Evolutionary conservation across 192 early-diverging fungal species (phyloP).

Genomic region (Lobosporangium transversale): DNA sequence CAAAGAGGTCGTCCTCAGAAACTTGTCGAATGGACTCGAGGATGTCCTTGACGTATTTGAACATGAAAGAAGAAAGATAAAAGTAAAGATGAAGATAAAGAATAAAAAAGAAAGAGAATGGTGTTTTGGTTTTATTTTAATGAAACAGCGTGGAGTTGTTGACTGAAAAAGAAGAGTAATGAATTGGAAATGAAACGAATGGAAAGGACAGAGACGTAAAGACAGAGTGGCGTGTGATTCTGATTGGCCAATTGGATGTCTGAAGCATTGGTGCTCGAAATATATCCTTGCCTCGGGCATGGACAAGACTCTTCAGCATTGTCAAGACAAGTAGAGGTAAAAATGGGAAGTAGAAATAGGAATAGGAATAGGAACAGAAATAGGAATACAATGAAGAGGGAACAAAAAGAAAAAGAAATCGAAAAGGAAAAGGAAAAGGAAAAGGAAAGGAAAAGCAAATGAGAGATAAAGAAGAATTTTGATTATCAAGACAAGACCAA

Average conservation of each 20-base stretch:
- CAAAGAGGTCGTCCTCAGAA: constrained; percentile 44
- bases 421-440: neutral
- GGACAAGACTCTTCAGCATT: too few species aligned
- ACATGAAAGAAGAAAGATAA: constrained; percentile 9
- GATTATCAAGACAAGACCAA: neutral
- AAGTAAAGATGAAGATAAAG: neutral
- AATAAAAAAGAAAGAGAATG: neutral
- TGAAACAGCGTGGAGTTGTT: neutral
- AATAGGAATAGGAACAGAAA: neutral
- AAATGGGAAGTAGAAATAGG: too few species aligned
- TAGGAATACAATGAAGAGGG: neutral
- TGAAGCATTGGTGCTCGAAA: too few species aligned
- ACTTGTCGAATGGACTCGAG: constrained; percentile 49
- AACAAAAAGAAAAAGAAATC: neutral
- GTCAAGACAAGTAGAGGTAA: too few species aligned
- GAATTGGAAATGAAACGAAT: neutral
- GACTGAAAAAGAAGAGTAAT: neutral
- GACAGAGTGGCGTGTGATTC: neutral
- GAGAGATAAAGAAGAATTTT: neutral
- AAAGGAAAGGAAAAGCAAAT: neutral
- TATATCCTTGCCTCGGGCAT: too few species aligned
- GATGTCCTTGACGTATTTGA: constrained; percentile 49
- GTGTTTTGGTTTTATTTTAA: neutral
- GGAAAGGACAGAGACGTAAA: neutral
- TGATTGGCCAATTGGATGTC: too few species aligned